Evolutionary conservation across 2,329 filamentous ascomycete genomes (phyloP).

Genomic region (Penicillium rolfsii): DNA sequence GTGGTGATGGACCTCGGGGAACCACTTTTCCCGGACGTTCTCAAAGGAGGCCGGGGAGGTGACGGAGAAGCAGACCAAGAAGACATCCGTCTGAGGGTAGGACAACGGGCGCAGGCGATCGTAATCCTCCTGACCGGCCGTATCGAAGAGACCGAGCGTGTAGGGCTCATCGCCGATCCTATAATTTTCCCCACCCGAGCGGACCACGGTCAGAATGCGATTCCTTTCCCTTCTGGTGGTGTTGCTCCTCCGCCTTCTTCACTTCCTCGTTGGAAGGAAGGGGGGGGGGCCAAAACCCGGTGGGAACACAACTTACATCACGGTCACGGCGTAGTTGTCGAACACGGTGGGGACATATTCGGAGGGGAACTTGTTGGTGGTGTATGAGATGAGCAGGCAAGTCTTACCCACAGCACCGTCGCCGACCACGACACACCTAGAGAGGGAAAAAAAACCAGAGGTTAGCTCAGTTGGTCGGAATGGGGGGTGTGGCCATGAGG

Average conservation of each 20-base stretch:
- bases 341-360: conserved; percentile 99
- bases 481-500: neutral
- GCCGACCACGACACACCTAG: conserved; percentile 95
- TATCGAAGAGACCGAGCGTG: conserved; percentile 96
- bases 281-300: neutral
- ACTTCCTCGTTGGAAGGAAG: too few relatives aligned
- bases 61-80: conserved; percentile 98
- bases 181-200: neutral
- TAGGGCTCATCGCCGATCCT: conserved; percentile 99
- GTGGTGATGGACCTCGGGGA: conserved; percentile 97
- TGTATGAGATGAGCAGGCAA: conserved; percentile 98
- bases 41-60: conserved; percentile 97
- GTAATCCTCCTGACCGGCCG: conserved; percentile 98
- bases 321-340: conserved; percentile 99
- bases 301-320: conserved; percentile 74
- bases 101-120: conserved; percentile 94
- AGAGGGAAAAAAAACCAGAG: conserved; percentile 11
- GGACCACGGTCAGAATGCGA: conserved; percentile 10
- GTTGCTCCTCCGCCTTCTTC: neutral
- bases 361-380: conserved; percentile 98
- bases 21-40: conserved; percentile 99
- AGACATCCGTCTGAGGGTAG: conserved; percentile 97
- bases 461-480: conserved; percentile 19
- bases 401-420: conserved; percentile 99
- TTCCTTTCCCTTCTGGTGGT: neutral